These are phyloP conservation scores for Sideroxylon spinosum DNA, from an alignment of 179 eudicot species.

Conservation along the genomic window DNA sequence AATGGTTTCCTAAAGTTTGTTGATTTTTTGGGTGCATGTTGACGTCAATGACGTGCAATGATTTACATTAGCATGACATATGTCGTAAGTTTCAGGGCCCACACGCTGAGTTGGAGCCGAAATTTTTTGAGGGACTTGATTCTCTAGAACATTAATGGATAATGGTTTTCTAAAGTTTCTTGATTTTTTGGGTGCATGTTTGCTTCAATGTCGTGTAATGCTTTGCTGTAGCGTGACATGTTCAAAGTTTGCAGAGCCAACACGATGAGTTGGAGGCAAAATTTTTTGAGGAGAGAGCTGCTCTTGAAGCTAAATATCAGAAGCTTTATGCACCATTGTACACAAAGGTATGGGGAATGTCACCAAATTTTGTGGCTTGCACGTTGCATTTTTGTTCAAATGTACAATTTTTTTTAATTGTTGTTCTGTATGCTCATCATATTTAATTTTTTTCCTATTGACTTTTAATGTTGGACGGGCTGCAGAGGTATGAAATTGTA, in stretches of 20 bases:
- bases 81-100: constrained; percentile 33
- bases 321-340: constrained; percentile 65
- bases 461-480: neutral
- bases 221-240: neutral
- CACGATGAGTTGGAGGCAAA: constrained; percentile 62
- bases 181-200: neutral
- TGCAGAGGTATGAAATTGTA: constrained; percentile 74
- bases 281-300: constrained; percentile 65
- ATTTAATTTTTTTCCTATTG: neutral
- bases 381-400: too few species aligned
- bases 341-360: constrained; percentile 35
- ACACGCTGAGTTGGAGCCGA: constrained; percentile 60
- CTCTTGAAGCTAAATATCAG: constrained; percentile 73
- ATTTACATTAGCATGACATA: neutral
- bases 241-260: constrained; percentile 36
- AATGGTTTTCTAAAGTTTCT: neutral
- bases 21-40: neutral
- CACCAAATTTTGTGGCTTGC: neutral
- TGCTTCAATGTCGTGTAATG: neutral
- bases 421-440: neutral
- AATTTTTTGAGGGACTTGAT: constrained; percentile 61
- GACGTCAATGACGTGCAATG: neutral
- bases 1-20: neutral
- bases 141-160: constrained; percentile 36
- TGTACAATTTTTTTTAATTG: neutral